Conservation (phyloP, 768 basidiomycete genomes). For the Termitomyces sp. region DNA sequence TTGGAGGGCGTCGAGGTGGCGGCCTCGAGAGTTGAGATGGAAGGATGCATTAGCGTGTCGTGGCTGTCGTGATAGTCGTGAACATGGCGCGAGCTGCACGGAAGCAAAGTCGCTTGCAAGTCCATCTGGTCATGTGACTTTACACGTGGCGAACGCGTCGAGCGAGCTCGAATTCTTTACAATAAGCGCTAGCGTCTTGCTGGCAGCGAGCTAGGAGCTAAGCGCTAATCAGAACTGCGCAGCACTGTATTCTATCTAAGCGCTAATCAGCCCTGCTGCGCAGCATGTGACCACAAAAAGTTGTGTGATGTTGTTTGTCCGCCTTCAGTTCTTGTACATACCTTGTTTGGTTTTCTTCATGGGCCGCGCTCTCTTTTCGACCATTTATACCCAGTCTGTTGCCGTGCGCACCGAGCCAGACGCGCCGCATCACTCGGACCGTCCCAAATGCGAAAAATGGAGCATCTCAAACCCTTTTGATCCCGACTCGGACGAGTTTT, state of each 20-base stretch:
- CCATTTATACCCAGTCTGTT: conserved; percentile 30
- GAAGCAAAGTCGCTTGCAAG: neutral
- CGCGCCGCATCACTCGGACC: conserved; percentile 15
- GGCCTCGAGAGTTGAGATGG: neutral
- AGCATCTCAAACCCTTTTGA: conserved; percentile 64
- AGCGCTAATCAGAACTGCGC: too few relatives aligned
- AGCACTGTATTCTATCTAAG: too few relatives aligned
- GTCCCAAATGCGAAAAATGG: conserved; percentile 47
- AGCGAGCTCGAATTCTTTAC: too few relatives aligned
- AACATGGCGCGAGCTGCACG: neutral
- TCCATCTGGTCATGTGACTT: neutral
- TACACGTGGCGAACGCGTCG: neutral
- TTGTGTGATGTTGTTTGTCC: conserved; percentile 12
- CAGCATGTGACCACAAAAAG: too few relatives aligned
- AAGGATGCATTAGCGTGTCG: conserved; percentile 5
- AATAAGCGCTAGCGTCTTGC: too few relatives aligned
- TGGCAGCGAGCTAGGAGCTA: too few relatives aligned
- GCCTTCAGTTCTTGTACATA: neutral
- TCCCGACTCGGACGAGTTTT: conserved; percentile 79
- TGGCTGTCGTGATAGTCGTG: conserved; percentile 7
- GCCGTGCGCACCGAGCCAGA: conserved; percentile 42
- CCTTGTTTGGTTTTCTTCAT: conserved; percentile 29
- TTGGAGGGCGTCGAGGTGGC: too few relatives aligned
- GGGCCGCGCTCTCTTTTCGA: conserved; percentile 59
- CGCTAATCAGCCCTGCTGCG: too few relatives aligned